Evolutionary conservation across 2,329 filamentous ascomycete species (phyloP), one percentile per base, ranked within the genome.

Genomic region (Zymoseptoria ardabiliae): DNA sequence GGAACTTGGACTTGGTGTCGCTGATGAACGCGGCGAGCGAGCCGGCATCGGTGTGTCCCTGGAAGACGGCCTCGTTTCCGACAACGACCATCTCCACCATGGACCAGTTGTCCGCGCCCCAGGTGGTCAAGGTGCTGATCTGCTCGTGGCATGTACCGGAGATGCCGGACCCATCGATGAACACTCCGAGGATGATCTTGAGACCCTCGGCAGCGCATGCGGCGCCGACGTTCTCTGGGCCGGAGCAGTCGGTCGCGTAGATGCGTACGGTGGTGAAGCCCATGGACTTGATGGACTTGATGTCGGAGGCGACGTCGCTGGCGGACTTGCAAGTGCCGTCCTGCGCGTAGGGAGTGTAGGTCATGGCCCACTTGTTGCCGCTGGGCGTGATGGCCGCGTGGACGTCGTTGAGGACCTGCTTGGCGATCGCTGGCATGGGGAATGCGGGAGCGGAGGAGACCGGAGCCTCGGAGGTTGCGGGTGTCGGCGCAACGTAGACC

Each of bases 191-290:
- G 75, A 97, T 93, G 75, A 97, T 79, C 74, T 87, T 86, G 61
- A 97, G 72, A 61, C 87, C 86, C 74, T 86, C 72, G 68, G 82
- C 75, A 70, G 82, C 75, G 77, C 82, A 86, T 61, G 90, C 89
- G 50, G 77, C 75, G 64, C 90, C 90, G 60, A 97, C 86, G 75
- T 84, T 86, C 72, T 85, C 77, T 62, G 96, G 88, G 58, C 87
- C 88, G 76, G 83, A 81, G 82, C 93, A 97, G 83, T 97, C 92
- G 67, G 91, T 92, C 65, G 88, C 90, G 85, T 97, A 97, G 73
- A 94, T 81, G 75, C 93, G 92, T 58, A 83, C 79, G 30, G 87
- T 80, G 67, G 82, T 86, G 78, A 87, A 88, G 52, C 77, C 77
- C 60, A 76, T 74, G 53, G 69, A 66, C 54, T 73, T 70, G 68